Evolutionary conservation across 345 rosid genomes (phyloP).

Genomic region (Cardamine chenopodiifolia): DNA sequence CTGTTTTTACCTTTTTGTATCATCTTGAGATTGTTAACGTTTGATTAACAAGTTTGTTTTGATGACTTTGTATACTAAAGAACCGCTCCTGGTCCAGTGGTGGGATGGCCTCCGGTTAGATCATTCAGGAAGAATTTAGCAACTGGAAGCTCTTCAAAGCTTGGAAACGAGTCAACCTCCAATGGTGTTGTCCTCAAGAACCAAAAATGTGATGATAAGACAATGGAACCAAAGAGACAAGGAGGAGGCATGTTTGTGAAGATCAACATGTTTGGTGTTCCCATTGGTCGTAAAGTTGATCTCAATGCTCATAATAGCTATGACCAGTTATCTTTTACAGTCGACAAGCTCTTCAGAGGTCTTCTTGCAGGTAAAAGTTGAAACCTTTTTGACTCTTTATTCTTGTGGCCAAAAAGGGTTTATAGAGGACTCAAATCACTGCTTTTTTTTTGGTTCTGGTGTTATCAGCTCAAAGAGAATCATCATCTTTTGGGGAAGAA

Average conservation of each 20-base stretch:
- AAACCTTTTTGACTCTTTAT: background rate
- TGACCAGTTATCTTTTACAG: conserved; percentile 74
- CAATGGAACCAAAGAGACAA: conserved; percentile 35
- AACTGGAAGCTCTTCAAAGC: conserved; percentile 63
- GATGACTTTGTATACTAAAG: conserved; percentile 45
- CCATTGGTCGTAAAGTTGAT: conserved; percentile 97
- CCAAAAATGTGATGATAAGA: conserved; percentile 41
- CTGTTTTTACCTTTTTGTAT: background rate
- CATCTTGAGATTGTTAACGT: background rate
- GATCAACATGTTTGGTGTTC: conserved; percentile 97
- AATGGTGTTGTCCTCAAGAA: conserved; percentile 46
- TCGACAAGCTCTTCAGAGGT: conserved; percentile 90
- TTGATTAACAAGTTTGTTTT: conserved; percentile 9
- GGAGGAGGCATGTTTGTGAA: conserved; percentile 77
- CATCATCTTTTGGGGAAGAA: conserved; percentile 59
- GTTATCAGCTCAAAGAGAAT: conserved; percentile 75
- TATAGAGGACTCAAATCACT: background rate
- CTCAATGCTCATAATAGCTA: conserved; percentile 82
- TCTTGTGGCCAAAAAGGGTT: background rate
- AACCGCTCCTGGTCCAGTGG: conserved; percentile 93
- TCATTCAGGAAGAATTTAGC: conserved; percentile 89
- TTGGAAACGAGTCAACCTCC: conserved; percentile 53
- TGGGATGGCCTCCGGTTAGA: conserved; percentile 99
- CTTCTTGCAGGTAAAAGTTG: conserved; percentile 79
- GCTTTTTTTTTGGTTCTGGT: background rate